These are phyloP conservation scores for Dichotomopilus funicola DNA, from an alignment of 2,329 filamentous ascomycete genomes.

Conservation along the genomic window DNA sequence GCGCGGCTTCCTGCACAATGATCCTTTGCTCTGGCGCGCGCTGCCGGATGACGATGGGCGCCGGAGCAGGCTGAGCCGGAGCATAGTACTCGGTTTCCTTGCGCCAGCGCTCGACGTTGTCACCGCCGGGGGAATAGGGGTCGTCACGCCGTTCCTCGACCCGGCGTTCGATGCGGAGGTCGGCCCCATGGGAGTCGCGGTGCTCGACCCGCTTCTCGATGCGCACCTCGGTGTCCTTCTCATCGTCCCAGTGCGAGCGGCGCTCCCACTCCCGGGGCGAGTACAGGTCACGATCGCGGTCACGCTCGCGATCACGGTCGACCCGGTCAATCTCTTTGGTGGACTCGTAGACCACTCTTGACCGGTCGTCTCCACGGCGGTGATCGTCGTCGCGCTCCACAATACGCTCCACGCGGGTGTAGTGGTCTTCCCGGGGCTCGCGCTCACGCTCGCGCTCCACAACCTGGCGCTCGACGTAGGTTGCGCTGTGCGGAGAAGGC, in stretches of 20 bases:
- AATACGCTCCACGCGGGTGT: constrained; percentile 23
- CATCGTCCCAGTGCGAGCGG: constrained; percentile 30
- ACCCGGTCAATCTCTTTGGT: constrained; percentile 37
- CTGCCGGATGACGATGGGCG: constrained; percentile 36
- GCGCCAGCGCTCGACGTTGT: constrained; percentile 52
- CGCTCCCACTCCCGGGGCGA: constrained; percentile 28
- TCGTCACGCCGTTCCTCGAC: constrained; percentile 45
- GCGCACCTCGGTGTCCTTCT: constrained; percentile 37
- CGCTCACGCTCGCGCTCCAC: constrained; percentile 27
- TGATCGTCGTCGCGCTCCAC: constrained; percentile 31
- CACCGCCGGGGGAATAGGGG: constrained; percentile 16
- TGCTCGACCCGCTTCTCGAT: constrained; percentile 38
- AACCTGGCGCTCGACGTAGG: constrained; percentile 27
- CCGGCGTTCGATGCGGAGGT: constrained; percentile 49
- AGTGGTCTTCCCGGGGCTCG: constrained; percentile 22
- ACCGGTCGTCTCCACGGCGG: constrained; percentile 31
- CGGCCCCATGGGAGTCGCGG: constrained; percentile 37
- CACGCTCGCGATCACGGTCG: constrained; percentile 21
- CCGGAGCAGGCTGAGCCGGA: constrained; percentile 40
- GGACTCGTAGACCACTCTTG: constrained; percentile 38
- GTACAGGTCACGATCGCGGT: constrained; percentile 20
- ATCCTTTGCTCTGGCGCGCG: constrained; percentile 44
- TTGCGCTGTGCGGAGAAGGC: constrained; percentile 26
- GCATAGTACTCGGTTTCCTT: constrained; percentile 58
- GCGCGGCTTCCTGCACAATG: constrained; percentile 40